Percentiles rank a stretch among this genome's conserved stretches.
These are phyloP conservation scores for Cystoderma amianthinum DNA, from an alignment of 768 basidiomycete genomes.

Conservation along the genomic window DNA sequence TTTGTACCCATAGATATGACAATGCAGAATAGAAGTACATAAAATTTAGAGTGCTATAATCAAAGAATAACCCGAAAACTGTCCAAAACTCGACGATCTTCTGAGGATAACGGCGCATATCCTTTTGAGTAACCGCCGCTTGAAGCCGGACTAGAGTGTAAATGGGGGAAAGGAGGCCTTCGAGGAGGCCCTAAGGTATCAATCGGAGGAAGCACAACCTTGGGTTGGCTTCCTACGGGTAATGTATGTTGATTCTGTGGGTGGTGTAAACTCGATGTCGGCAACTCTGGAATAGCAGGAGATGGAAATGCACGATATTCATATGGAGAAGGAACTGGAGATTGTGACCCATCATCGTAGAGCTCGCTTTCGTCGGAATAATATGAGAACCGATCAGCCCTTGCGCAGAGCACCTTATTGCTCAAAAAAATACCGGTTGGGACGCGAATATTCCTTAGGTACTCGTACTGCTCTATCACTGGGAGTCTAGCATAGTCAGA, in stretches of 20 bases:
- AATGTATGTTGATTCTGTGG: slow-evolving; percentile 9
- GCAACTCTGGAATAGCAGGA: slow-evolving; percentile 5
- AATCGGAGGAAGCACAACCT: slow-evolving; percentile 19
- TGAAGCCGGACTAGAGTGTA: not conserved
- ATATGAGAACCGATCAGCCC: slow-evolving; percentile 35
- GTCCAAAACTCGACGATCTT: slow-evolving; percentile 52
- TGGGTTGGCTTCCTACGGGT: slow-evolving; percentile 6
- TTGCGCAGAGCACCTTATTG: slow-evolving; percentile 44
- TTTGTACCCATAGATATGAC: no score
- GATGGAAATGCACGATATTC: slow-evolving; percentile 11
- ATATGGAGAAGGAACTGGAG: slow-evolving; percentile 10
- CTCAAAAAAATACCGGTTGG: slow-evolving; percentile 70
- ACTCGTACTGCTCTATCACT: slow-evolving; percentile 68
- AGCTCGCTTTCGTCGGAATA: slow-evolving; percentile 39
- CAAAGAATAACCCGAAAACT: slow-evolving; percentile 49
- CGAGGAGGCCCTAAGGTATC: slow-evolving; percentile 12
- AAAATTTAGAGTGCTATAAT: slow-evolving; percentile 6
- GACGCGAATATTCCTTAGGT: slow-evolving; percentile 59
- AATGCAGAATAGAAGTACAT: no score
- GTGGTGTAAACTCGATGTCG: not conserved
- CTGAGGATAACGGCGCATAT: slow-evolving; percentile 41
- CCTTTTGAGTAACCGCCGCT: slow-evolving; percentile 3
- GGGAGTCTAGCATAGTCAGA: slow-evolving; percentile 66
- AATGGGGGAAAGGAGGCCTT: slow-evolving; percentile 14
- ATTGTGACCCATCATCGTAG: slow-evolving; percentile 20